These are phyloP conservation scores for Beauveria sp. DNA, from an alignment of 2,329 filamentous ascomycete species.

Conservation along the genomic window DNA sequence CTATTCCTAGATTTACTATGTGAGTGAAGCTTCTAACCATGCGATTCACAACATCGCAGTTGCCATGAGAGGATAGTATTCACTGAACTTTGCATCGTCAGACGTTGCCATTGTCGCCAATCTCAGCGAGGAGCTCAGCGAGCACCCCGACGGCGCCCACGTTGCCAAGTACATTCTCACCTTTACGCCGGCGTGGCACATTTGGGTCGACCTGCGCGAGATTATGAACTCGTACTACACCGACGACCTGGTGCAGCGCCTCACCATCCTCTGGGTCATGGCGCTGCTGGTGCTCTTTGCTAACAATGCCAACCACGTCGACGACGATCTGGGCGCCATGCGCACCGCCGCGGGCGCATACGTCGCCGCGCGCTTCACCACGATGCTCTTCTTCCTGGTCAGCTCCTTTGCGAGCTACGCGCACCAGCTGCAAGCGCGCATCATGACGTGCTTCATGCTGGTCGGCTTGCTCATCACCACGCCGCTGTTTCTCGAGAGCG, in stretches of 20 bases:
- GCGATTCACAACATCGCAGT: no score
- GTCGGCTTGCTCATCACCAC: conserved; percentile 33
- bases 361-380: conserved; percentile 35
- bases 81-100: conserved; percentile 5
- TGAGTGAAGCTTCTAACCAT: conserved; percentile 11
- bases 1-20: conserved; percentile 43
- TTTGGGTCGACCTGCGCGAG: conserved; percentile 42
- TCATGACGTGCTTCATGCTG: conserved; percentile 34
- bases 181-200: conserved; percentile 40
- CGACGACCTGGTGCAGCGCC: conserved; percentile 39
- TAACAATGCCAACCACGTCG: conserved; percentile 38
- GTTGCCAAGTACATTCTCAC: conserved; percentile 42
- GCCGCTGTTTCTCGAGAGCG: conserved; percentile 34
- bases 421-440: conserved; percentile 36
- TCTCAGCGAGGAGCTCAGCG: conserved; percentile 39
- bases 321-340: conserved; percentile 35
- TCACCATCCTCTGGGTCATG: conserved; percentile 44
- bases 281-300: conserved; percentile 39
- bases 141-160: conserved; percentile 34
- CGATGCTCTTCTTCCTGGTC: conserved; percentile 31
- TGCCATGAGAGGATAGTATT: no score
- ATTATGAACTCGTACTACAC: conserved; percentile 47
- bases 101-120: conserved; percentile 42
- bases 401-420: conserved; percentile 40
- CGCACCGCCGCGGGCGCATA: conserved; percentile 39